Evolutionary conservation across 495 filamentous ascomycete genomes (phyloP), one percentile per base, ranked within the genome.

Genomic region (Chaetomium cochliodes): DNA sequence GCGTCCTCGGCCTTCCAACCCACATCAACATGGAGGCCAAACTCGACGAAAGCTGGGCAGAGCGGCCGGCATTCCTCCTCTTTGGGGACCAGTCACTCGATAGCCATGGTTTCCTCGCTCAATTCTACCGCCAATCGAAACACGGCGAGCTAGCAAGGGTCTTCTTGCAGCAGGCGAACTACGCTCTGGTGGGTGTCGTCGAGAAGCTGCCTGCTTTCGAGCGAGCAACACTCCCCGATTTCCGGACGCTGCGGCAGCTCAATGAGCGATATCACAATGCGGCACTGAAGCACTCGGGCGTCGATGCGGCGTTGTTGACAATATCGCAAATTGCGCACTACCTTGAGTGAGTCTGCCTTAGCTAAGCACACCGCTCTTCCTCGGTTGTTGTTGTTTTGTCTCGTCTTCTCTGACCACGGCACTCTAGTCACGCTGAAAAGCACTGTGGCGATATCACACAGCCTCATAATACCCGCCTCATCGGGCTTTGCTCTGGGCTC

Each of bases 81-180:
- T 92, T 92, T 73, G 91, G 90, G 79, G 90, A 94, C 75, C 89
- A 92, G 80, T 91, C 89, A 30, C 81, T 87, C 67, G 87, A 90
- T 71, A 87, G 88, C 59, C 86, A 88, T 67, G 79, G 81, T 53
- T 86, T 89, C 58, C 78, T 93, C 66, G 82, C 80, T 79, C 81
- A 79, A 66, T 90, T 74, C 68, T 87, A 71, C 66, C 76, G 73
- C 65, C 81, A 86, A 63, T 80, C 82, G 57, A 87, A 87, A 69
- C 85, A 86, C 65, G 87, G 90, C 70, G 78, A 86, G 25, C 75
- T 90, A 16, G 74, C 90, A 22, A 81, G 77, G 51, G 84, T 84
- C 30, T 92, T 92, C 70, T 78, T 92, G 58, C 83, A 88, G 60
- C 83, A 82, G 67, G 81, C 78, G 41, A 81, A 80, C 65, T 79